Evolutionary conservation across 768 basidiomycete genomes (phyloP), one percentile per base, ranked within the genome.

Genomic region (Tylopilus subfusipes): DNA sequence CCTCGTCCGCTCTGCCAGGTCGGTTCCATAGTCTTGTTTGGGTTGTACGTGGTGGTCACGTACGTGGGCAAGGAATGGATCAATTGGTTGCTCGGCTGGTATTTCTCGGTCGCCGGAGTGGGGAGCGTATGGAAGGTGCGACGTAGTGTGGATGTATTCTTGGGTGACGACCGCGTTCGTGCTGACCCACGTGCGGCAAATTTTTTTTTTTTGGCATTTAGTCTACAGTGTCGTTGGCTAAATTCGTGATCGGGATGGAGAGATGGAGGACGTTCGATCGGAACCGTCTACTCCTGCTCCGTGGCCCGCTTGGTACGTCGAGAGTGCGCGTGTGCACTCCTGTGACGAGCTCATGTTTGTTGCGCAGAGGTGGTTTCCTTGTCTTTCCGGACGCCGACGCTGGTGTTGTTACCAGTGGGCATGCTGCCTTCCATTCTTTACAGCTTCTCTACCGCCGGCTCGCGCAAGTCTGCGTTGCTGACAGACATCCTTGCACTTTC

Each of bases 61-160:
- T 92, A 85, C 67, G 71, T 88, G 49, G 90, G 91, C 30, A 82
- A 80, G 60, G 83, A 84, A 54, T 90, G 90, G 86, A 82, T 96
- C 53, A 95, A 95, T 70, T 81, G 80, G 78, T 60, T 93, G 6
- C 73, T 96, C 22, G 85, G 80, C 6, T 84, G 81, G 82, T 92
- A 89, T 62, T 89, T 89, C 58, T 78, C 85, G 22, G 30, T 88
- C 25, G 78, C 78, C 5, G 85, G 85, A 0, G 76, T 84, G 10
- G 83, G 80, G 24, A 83, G 82, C 58, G 81, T 88, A 24, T 86
- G 86, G 81, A 83, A 81, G 75, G 89, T 72, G 34, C 16, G 53
- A 11, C 16, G 2, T 34, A 5, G 14, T 12, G 34, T 30, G 33
- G n/a, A 10, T 39, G 45, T 21, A 8, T 19, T 42, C 34, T 31